These are phyloP conservation scores for Paralagenidium karlingii DNA, from an alignment of 352 stramenopile genomes.

Conservation along the genomic window DNA sequence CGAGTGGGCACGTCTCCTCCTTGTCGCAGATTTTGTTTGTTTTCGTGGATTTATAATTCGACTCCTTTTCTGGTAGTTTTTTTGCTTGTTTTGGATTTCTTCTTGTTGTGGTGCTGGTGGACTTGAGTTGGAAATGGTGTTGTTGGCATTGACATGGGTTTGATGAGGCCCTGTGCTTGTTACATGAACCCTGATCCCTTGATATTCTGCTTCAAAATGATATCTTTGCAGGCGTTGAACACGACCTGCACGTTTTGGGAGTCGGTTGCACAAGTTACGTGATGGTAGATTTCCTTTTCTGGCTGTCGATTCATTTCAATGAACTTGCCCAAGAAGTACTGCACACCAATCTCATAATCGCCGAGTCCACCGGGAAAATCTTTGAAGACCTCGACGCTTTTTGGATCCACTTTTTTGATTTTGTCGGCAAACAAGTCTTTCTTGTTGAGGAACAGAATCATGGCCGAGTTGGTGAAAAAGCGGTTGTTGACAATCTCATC, in stretches of 20 bases:
- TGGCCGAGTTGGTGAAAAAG: slow-evolving; percentile 87
- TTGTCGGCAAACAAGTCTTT: slow-evolving; percentile 95
- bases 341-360: slow-evolving; percentile 79
- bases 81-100: too few species aligned
- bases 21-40: too few species aligned
- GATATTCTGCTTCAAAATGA: slow-evolving; percentile 91
- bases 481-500: slow-evolving; percentile 93
- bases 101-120: too few species aligned
- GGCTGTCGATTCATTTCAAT: slow-evolving; percentile 90
- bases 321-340: slow-evolving; percentile 91
- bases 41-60: too few species aligned
- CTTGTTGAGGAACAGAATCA: slow-evolving; percentile 98
- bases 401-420: slow-evolving; percentile 91
- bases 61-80: too few species aligned
- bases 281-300: slow-evolving; percentile 89
- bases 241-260: slow-evolving; percentile 95
- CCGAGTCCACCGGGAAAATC: slow-evolving; percentile 78
- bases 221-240: slow-evolving; percentile 95
- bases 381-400: slow-evolving; percentile 82
- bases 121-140: too few species aligned
- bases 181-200: slow-evolving; percentile 86
- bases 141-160: too few species aligned
- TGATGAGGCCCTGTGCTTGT: too few species aligned
- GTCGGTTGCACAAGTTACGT: slow-evolving; percentile 94
- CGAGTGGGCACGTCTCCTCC: too few species aligned